phyloP scores from a whole-genome alignment of 768 basidiomycete species.

The Mycena polygramma region DNA sequence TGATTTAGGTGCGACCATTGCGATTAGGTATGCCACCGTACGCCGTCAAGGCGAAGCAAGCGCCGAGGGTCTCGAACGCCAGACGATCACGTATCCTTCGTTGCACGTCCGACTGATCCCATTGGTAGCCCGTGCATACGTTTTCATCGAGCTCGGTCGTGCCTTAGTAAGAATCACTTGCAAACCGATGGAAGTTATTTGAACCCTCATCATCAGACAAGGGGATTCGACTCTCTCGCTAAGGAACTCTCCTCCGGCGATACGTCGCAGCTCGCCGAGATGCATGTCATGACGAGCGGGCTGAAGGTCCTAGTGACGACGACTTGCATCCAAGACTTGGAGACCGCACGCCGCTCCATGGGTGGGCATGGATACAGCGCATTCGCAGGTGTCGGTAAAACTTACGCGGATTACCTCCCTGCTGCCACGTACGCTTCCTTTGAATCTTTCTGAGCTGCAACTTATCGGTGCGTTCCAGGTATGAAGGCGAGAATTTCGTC shows the following conservation, averaged over 20 bases:
- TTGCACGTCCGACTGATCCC: slow-evolving; percentile 81
- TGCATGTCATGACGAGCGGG: slow-evolving; percentile 79
- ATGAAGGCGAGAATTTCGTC: slow-evolving; percentile 86
- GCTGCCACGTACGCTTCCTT: slow-evolving; percentile 65
- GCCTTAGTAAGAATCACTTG: slow-evolving; percentile 59
- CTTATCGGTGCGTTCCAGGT: slow-evolving; percentile 51
- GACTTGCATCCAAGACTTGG: slow-evolving; percentile 67
- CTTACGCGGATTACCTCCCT: slow-evolving; percentile 77
- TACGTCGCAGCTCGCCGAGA: slow-evolving; percentile 73
- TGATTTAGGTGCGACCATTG: slow-evolving; percentile 65
- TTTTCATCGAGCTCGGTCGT: slow-evolving; percentile 74
- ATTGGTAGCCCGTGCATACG: slow-evolving; percentile 75
- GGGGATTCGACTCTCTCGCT: slow-evolving; percentile 64
- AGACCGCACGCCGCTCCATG: slow-evolving; percentile 76
- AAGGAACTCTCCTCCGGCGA: slow-evolving; percentile 67
- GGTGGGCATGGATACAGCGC: slow-evolving; percentile 85
- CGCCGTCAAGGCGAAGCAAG: slow-evolving; percentile 74
- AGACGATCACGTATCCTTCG: slow-evolving; percentile 80
- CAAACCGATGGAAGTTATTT: too few species aligned
- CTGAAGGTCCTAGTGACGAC: slow-evolving; percentile 73
- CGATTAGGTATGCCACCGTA: slow-evolving; percentile 80
- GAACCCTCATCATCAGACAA: slow-evolving; percentile 50
- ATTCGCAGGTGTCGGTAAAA: slow-evolving; percentile 72
- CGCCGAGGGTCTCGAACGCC: slow-evolving; percentile 68
- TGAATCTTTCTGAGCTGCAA: not conserved